A percentile compares a stretch with the other conserved stretches of the same genome.
These are phyloP conservation scores for Gossypium stocksii DNA, from an alignment of 345 rosid species.

Conservation along the genomic window DNA sequence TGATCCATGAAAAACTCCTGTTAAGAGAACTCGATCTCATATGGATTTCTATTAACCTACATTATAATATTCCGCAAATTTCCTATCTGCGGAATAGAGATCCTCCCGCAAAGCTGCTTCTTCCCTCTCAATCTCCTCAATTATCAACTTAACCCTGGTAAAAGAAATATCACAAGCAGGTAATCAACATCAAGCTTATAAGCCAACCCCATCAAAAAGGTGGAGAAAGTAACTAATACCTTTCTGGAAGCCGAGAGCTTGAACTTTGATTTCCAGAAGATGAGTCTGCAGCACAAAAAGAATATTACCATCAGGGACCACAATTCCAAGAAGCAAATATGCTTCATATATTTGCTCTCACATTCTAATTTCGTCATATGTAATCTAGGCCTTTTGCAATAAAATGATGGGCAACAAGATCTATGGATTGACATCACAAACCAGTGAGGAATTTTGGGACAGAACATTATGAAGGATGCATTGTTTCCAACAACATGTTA, in stretches of 20 bases:
- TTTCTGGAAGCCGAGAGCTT: slow-evolving; percentile 87
- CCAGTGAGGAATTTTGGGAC: slow-evolving; percentile 4
- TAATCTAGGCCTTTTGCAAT: neutral
- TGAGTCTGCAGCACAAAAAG: slow-evolving; percentile 46
- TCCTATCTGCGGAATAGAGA: slow-evolving; percentile 89
- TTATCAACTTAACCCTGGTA: slow-evolving; percentile 83
- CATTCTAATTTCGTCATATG: neutral
- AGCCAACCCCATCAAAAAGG: slow-evolving; percentile 7
- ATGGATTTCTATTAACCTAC: slow-evolving; percentile 36
- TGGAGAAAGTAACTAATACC: slow-evolving; percentile 42
- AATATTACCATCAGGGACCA: neutral
- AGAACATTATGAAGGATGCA: neutral
- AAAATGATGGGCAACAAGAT: neutral
- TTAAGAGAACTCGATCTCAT: neutral
- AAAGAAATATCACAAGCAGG: neutral
- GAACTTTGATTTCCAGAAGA: slow-evolving; percentile 64
- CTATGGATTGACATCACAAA: neutral
- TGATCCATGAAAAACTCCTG: slow-evolving; percentile 4
- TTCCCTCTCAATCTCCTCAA: slow-evolving; percentile 94
- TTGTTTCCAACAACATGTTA: neutral
- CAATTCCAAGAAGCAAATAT: neutral
- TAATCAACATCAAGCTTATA: neutral
- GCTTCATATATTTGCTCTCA: neutral
- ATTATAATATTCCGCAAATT: slow-evolving; percentile 89
- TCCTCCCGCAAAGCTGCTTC: slow-evolving; percentile 86